Percentiles rank a stretch among this genome's conserved stretches.
Conservation (phyloP, 2,329 filamentous ascomycete genomes). For the Trichoderma breve region DNA sequence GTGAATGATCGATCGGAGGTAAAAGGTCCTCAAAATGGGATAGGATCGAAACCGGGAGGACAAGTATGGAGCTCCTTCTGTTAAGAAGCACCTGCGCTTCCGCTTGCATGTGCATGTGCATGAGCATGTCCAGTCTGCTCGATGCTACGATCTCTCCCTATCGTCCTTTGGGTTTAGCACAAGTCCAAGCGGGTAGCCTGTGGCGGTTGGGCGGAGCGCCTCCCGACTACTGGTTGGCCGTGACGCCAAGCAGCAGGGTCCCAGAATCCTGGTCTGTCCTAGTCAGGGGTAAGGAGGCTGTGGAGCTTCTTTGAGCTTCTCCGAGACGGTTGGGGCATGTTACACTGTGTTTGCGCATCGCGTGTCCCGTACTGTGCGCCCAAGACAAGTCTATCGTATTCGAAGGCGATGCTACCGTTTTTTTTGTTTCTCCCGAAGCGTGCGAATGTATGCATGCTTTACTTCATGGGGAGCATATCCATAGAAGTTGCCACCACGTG, state of each 20-base stretch:
- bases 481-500: background rate
- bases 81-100: constrained; percentile 3
- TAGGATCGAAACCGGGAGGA: background rate
- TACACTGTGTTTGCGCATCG: constrained; percentile 9
- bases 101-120: constrained; percentile 14
- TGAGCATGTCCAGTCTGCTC: constrained; percentile 9
- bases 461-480: background rate
- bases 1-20: constrained; percentile 14
- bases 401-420: background rate
- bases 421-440: background rate
- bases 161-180: constrained; percentile 12
- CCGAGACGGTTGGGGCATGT: constrained; percentile 13
- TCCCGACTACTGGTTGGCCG: constrained; percentile 21
- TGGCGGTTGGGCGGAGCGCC: constrained; percentile 20
- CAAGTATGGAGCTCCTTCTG: background rate
- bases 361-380: background rate
- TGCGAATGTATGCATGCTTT: background rate
- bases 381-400: background rate
- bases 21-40: background rate
- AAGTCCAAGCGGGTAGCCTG: constrained; percentile 17
- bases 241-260: constrained; percentile 19
- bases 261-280: constrained; percentile 22
- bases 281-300: constrained; percentile 23
- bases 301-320: constrained; percentile 9
- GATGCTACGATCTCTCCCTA: constrained; percentile 22